phyloP scores from a whole-genome alignment of 768 basidiomycete species.

The Hortiboletus flavorubellus region DNA sequence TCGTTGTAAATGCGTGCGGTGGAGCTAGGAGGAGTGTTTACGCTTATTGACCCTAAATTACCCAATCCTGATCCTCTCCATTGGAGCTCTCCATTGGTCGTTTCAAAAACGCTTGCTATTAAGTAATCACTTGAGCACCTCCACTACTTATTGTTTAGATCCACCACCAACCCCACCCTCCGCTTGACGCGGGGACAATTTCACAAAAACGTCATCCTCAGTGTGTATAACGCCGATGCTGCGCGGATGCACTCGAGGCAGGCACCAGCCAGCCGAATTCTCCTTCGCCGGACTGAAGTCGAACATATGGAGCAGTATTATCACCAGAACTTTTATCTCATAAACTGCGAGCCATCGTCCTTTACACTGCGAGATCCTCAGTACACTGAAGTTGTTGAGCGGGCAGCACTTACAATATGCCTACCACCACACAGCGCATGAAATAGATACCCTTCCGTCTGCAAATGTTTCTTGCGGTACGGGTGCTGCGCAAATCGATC shows the following conservation, averaged over 20 bases:
- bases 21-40: too few species aligned
- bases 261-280: not conserved
- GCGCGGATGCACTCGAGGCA: slow-evolving; percentile 10
- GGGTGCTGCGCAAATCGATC: slow-evolving; percentile 19
- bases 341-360: slow-evolving; percentile 25
- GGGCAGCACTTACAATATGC: slow-evolving; percentile 12
- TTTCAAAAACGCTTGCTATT: too few species aligned
- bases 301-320: slow-evolving; percentile 18
- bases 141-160: too few species aligned
- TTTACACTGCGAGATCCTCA: slow-evolving; percentile 15
- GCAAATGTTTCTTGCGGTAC: slow-evolving; percentile 12
- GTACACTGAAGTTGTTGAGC: not conserved
- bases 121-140: too few species aligned
- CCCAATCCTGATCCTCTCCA: too few species aligned
- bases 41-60: too few species aligned
- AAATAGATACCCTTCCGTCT: slow-evolving; percentile 12
- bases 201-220: slow-evolving; percentile 14
- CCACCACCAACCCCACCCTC: not conserved
- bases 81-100: too few species aligned
- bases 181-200: slow-evolving; percentile 2
- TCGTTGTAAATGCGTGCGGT: too few species aligned
- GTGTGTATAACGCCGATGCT: slow-evolving; percentile 19
- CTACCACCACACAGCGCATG: slow-evolving; percentile 16
- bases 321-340: slow-evolving; percentile 16
- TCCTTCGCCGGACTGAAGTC: slow-evolving; percentile 6